Percentiles rank a stretch among this genome's conserved stretches.
Conservation (phyloP, 1,284 basidiomycete species). For the Ustilago hordei region DNA sequence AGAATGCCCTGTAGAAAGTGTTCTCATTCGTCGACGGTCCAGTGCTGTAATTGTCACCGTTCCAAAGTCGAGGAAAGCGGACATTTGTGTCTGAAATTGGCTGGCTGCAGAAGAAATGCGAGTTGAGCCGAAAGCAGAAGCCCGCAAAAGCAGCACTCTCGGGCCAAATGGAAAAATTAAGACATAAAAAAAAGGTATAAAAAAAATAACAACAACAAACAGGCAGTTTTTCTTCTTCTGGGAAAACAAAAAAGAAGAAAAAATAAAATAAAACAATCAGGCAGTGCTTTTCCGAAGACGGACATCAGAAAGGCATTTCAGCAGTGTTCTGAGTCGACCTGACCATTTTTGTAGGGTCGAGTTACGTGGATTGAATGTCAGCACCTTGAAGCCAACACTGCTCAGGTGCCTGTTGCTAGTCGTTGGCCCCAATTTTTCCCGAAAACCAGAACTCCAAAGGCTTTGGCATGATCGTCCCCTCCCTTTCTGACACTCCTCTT, state of each 20-base stretch:
- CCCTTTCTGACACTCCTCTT: background rate
- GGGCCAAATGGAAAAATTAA: background rate
- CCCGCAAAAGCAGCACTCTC: background rate
- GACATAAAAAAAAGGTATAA: background rate
- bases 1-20: background rate
- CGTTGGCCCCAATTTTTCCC: constrained; percentile 10
- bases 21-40: background rate
- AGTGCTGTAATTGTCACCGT: background rate
- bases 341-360: background rate
- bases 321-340: background rate
- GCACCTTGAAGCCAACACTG: background rate
- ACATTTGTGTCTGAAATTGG: background rate
- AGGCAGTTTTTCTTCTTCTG: constrained; percentile 14
- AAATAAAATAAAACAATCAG: background rate
- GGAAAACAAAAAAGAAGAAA: background rate
- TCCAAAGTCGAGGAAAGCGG: background rate
- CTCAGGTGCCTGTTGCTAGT: background rate
- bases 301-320: background rate
- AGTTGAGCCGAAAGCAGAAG: background rate
- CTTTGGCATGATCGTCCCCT: background rate
- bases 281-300: background rate
- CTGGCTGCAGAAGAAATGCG: background rate
- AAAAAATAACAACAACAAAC: background rate
- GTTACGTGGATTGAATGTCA: background rate
- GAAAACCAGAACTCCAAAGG: background rate